These are phyloP conservation scores for Oenanthe sinensis DNA, from an alignment of 129 eudicot genomes.

Conservation along the genomic window DNA sequence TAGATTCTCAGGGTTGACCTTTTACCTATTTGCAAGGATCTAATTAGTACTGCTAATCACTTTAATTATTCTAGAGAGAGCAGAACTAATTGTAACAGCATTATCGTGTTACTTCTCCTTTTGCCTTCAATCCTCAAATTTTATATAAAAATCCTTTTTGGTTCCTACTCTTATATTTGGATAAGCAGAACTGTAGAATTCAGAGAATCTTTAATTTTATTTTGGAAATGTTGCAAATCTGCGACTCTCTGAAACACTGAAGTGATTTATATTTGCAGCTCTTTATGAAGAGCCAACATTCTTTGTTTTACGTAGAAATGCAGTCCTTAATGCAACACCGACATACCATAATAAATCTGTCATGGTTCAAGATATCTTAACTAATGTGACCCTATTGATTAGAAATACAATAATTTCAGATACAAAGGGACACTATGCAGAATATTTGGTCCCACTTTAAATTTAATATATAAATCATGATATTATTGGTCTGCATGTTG, in stretches of 20 bases:
- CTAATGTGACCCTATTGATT: background rate
- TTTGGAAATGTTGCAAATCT: background rate
- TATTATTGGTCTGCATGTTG: background rate
- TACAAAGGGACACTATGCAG: background rate
- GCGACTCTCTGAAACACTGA: background rate
- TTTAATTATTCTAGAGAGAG: background rate
- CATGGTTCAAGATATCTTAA: background rate
- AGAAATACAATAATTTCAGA: background rate
- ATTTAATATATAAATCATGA: background rate
- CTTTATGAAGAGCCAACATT: background rate
- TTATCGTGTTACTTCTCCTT: background rate
- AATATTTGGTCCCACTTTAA: background rate
- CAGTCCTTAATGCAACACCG: background rate
- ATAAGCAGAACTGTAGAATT: background rate
- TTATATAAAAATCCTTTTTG: background rate
- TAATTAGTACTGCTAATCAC: background rate
- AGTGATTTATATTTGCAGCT: background rate
- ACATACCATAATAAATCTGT: background rate
- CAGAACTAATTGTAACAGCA: background rate
- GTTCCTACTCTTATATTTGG: background rate
- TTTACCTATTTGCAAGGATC: constrained; percentile 10
- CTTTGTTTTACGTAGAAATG: background rate
- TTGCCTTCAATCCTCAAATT: background rate
- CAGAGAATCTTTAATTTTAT: background rate
- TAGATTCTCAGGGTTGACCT: constrained; percentile 31